These are phyloP conservation scores for Neonectria hederae DNA, from an alignment of 2,329 filamentous ascomycete species.

Conservation along the genomic window DNA sequence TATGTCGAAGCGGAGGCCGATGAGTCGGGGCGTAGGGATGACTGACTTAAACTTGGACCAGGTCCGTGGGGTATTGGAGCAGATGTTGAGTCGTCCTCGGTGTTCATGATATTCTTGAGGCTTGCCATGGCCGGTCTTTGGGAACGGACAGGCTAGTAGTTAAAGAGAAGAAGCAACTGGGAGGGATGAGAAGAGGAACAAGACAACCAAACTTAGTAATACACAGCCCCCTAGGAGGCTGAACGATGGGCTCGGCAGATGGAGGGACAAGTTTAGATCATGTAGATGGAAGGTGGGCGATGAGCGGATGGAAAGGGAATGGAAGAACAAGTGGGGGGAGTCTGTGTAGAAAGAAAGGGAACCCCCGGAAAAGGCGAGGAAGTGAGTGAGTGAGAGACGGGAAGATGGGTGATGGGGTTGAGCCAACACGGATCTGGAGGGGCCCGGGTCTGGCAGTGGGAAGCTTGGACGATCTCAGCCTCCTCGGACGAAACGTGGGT, in stretches of 20 bases:
- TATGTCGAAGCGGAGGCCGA: constrained; percentile 52
- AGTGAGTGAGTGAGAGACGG: constrained; percentile 21
- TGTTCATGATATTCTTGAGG: constrained; percentile 67
- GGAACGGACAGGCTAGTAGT: constrained; percentile 50
- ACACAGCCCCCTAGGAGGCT: constrained; percentile 57
- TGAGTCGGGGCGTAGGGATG: constrained; percentile 43
- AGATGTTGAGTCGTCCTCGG: constrained; percentile 57
- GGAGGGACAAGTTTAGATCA: constrained; percentile 44
- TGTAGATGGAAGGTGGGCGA: constrained; percentile 46
- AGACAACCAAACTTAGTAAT: constrained; percentile 54
- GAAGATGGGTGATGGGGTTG: background rate
- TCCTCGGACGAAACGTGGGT: constrained; percentile 35
- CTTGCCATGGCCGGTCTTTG: constrained; percentile 60
- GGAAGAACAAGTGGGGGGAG: constrained; percentile 38
- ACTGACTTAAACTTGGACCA: constrained; percentile 49
- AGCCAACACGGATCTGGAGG: constrained; percentile 27
- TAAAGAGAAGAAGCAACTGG: constrained; percentile 42
- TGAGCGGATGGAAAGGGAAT: constrained; percentile 41
- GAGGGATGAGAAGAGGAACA: constrained; percentile 44
- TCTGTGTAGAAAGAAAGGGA: constrained; percentile 37
- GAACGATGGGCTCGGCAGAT: constrained; percentile 42
- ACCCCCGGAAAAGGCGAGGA: constrained; percentile 33
- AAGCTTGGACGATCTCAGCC: constrained; percentile 38
- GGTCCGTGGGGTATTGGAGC: constrained; percentile 58
- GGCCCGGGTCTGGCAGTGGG: constrained; percentile 23